Base-by-base conservation (phyloP, 371 early-diverging fungal genomes). In the Cokeromyces recurvatus region DNA sequence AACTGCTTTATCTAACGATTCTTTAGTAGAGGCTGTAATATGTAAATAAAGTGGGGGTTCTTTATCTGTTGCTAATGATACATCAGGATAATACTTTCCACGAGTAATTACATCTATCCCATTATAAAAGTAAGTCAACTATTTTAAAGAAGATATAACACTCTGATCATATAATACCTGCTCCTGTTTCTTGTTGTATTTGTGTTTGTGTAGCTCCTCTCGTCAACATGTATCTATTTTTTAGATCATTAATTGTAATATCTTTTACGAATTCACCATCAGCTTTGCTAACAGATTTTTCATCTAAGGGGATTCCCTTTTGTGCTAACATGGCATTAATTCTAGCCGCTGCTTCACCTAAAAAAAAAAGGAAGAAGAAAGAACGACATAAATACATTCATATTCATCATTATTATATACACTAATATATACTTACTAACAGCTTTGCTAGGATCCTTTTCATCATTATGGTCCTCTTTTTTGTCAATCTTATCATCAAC, bases 1-100 rank as follows among this genome's bases (percentile, higher is more conserved):
- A 8, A 91, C 62, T 0, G 92, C 94, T 25, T 64, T 59, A 44
- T 92, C 87, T 27, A 93, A 62, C 1, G 74, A 51, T 43, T 86
- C 87, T 50, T 87, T 70, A 10, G 74, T 74, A 2, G 71, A 24
- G 1, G 91, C 91, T 35, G 81, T 71, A 14, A 92, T 58, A 48
- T 90, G 87, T 6, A 92, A 74, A 51, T 84, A 86, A 29, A 93
- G 71, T 3, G 90, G 87, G 17, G 93, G 92, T 23, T 87, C 87
- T 12, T 64, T 75, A 4, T 78, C 81, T 8, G 87, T 87, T 7
- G 90, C 89, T 15, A 82, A 45, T 24, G 53, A 70, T 23, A 78
- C 70, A 54, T 92, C 85, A 11, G 86, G 77, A 62, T 90, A 91
- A 58, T 86, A 89, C 40, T 85, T 84, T 48, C 92, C 94, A 34